Percentiles rank a stretch among this genome's conserved stretches.
Evolutionary conservation across 768 basidiomycete species (phyloP).

Genomic region (Russula virescens): DNA sequence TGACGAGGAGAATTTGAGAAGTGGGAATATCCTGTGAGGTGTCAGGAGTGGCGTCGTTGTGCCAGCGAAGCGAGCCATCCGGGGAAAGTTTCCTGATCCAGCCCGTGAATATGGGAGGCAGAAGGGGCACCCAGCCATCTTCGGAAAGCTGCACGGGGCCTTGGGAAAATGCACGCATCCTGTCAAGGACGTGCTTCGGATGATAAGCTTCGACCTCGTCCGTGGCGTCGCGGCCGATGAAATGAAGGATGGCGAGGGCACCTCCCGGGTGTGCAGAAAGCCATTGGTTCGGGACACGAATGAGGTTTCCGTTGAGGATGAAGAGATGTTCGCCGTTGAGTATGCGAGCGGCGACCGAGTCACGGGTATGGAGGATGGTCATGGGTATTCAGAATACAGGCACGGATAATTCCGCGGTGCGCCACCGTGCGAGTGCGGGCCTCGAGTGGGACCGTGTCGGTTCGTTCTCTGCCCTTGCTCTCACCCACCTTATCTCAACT

Average conservation of each 20-base stretch:
- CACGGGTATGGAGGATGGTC: constrained; percentile 30
- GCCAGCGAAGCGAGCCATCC: constrained; percentile 31
- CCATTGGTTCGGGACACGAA: constrained; percentile 68
- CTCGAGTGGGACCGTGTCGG: background rate
- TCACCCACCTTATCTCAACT: background rate
- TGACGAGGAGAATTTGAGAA: constrained; percentile 61
- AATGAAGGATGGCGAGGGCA: constrained; percentile 83
- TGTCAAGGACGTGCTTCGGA: constrained; percentile 46
- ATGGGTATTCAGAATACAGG: no score
- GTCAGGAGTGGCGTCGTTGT: constrained; percentile 11
- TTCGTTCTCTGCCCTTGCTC: background rate
- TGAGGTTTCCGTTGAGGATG: constrained; percentile 59
- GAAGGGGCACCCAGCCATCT: constrained; percentile 62
- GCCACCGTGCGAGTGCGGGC: no score
- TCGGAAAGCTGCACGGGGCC: constrained; percentile 57
- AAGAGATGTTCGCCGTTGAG: constrained; percentile 71
- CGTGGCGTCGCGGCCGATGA: constrained; percentile 89
- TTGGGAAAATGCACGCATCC: constrained; percentile 59
- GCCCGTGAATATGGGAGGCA: constrained; percentile 82
- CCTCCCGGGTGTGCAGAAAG: constrained; percentile 89
- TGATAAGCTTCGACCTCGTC: constrained; percentile 96
- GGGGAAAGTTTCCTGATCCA: constrained; percentile 59
- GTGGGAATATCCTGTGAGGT: constrained; percentile 28
- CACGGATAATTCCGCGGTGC: no score
- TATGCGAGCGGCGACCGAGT: constrained; percentile 62